phyloP scores from a whole-genome alignment of 2,329 filamentous ascomycete species.

The Lachnellula cervina region DNA sequence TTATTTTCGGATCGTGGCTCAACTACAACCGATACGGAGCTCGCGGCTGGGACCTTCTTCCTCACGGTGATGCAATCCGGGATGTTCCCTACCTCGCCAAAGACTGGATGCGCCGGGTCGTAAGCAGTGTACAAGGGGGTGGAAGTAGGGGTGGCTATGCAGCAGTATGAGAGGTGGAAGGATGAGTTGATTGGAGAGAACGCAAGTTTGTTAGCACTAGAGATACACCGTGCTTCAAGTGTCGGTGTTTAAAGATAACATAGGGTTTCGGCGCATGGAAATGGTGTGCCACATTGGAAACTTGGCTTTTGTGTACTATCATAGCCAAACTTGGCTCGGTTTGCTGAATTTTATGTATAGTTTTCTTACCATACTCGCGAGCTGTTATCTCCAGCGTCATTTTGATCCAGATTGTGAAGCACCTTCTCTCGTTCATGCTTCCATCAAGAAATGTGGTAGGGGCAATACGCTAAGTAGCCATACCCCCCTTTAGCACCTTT shows the following conservation, averaged over 20 bases:
- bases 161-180: constrained; percentile 54
- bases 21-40: constrained; percentile 98
- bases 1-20: constrained; percentile 97
- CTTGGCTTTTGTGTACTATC: constrained; percentile 3
- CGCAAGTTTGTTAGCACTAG: neutral
- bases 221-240: neutral
- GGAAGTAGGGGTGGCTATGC: constrained; percentile 89
- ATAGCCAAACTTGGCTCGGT: neutral
- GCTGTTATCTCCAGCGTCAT: neutral
- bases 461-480: no score
- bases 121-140: constrained; percentile 78
- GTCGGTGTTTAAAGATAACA: neutral
- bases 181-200: neutral
- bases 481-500: no score
- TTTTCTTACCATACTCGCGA: neutral
- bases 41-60: constrained; percentile 88
- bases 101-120: constrained; percentile 75
- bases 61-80: constrained; percentile 86
- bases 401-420: no score
- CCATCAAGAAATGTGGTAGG: no score
- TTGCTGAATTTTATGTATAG: constrained; percentile 5
- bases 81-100: constrained; percentile 89
- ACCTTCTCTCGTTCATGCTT: no score
- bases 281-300: neutral
- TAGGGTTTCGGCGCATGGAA: neutral